Evolutionary conservation across 805 yeast genomes (phyloP).

Genomic region (Sugiyamaella boreocaroliniensis): DNA sequence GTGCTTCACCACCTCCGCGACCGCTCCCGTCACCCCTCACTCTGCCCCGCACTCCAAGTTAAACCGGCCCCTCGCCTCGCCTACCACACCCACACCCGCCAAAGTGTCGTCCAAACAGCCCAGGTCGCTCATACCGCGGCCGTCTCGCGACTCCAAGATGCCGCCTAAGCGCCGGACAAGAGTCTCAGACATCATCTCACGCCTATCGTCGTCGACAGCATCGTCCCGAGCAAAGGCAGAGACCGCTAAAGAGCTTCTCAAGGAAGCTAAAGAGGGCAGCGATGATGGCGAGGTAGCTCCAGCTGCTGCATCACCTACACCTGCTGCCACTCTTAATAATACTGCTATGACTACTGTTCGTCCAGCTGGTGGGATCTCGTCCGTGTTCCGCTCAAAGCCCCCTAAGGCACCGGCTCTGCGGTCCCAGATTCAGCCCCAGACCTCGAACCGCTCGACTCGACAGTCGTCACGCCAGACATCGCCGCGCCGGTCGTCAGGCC

Average conservation of each 20-base stretch:
- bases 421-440: neutral
- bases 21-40: neutral
- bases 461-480: neutral
- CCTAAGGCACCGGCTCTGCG: neutral
- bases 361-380: neutral
- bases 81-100: neutral
- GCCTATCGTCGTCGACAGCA: slow-evolving; percentile 28
- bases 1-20: neutral
- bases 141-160: neutral
- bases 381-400: slow-evolving; percentile 1
- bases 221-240: slow-evolving; percentile 24
- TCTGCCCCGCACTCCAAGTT: neutral
- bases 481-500: neutral
- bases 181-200: slow-evolving; percentile 26
- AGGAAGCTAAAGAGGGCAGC: neutral
- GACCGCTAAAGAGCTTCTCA: neutral
- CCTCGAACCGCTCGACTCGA: neutral
- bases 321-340: neutral
- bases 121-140: neutral
- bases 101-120: neutral
- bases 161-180: slow-evolving; percentile 15
- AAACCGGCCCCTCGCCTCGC: neutral
- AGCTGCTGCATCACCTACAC: neutral
- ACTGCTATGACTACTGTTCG: neutral
- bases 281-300: neutral